Conservation (phyloP, 2,329 filamentous ascomycete genomes). For the Juglanconis juglandina region DNA sequence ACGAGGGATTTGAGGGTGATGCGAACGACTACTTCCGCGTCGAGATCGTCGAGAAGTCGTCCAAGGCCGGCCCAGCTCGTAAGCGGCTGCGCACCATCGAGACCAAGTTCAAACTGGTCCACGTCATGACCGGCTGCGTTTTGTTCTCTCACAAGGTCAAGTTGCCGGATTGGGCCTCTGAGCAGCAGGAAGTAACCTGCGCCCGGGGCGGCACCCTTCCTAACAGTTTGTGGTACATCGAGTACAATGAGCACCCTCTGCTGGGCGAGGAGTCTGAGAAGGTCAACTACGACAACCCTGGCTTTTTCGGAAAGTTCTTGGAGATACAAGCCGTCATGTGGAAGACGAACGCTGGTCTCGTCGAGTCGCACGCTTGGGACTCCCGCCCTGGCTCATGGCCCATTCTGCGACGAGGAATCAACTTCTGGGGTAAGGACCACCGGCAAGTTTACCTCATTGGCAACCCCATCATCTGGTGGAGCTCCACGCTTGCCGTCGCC, state of each 20-base stretch:
- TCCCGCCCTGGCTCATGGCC: conserved; percentile 94
- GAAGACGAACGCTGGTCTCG: conserved; percentile 93
- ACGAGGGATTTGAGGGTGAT: conserved; percentile 93
- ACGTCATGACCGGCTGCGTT: conserved; percentile 94
- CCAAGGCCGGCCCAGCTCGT: conserved; percentile 74
- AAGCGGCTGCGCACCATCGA: conserved; percentile 87
- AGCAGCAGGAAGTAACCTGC: conserved; percentile 99
- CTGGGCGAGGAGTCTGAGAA: conserved; percentile 76
- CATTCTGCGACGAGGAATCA: conserved; percentile 87
- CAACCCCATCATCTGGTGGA: conserved; percentile 94
- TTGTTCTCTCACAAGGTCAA: conserved; percentile 99
- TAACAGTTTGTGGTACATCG: conserved; percentile 96
- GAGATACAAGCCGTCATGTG: conserved; percentile 98
- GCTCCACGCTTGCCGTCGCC: conserved; percentile 71
- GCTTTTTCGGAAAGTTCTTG: conserved; percentile 97
- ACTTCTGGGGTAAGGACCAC: conserved; percentile 95
- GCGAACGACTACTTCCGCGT: conserved; percentile 94
- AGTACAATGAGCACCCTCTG: conserved; percentile 80
- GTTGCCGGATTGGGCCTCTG: conserved; percentile 94
- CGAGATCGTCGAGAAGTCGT: conserved; percentile 90
- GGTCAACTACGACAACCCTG: conserved; percentile 91
- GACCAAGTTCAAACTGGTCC: conserved; percentile 91
- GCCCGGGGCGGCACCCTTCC: conserved; percentile 86
- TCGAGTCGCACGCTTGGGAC: conserved; percentile 97
- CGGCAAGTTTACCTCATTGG: conserved; percentile 96